These are phyloP conservation scores for Fagus crenata DNA, from an alignment of 306 rosid species.

Conservation along the genomic window DNA sequence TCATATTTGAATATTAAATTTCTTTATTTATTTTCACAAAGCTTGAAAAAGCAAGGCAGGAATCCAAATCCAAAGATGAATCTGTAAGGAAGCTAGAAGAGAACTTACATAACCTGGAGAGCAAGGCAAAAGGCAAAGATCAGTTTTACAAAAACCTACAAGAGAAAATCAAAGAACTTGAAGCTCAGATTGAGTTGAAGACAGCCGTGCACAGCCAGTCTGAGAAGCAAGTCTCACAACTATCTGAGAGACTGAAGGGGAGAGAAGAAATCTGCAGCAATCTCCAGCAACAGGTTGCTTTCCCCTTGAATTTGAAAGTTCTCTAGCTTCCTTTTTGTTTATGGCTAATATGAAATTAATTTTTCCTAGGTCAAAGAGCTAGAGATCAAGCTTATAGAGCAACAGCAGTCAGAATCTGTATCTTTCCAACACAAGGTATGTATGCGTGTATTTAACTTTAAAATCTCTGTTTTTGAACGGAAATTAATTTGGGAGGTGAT, in stretches of 20 bases:
- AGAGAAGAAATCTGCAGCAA: slow-evolving; percentile 63
- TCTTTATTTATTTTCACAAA: slow-evolving; percentile 30
- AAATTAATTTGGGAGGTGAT: background rate
- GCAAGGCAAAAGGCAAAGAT: slow-evolving; percentile 77
- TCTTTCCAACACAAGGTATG: slow-evolving; percentile 63
- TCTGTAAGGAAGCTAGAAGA: slow-evolving; percentile 72
- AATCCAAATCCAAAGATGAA: slow-evolving; percentile 74
- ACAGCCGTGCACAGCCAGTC: slow-evolving; percentile 57
- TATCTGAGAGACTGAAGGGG: slow-evolving; percentile 63
- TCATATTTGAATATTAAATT: background rate
- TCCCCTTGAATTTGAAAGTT: slow-evolving; percentile 19
- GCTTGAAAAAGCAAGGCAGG: slow-evolving; percentile 80
- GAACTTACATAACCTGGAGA: slow-evolving; percentile 65
- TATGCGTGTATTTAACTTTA: background rate
- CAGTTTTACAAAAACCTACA: slow-evolving; percentile 51
- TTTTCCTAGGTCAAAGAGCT: slow-evolving; percentile 64
- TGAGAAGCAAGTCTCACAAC: slow-evolving; percentile 67
- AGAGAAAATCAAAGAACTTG: slow-evolving; percentile 81
- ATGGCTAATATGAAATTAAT: slow-evolving; percentile 23
- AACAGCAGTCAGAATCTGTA: slow-evolving; percentile 55
- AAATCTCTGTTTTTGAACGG: background rate
- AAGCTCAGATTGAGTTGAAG: slow-evolving; percentile 70
- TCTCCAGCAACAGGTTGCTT: slow-evolving; percentile 76
- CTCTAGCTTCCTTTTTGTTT: background rate
- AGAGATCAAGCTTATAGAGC: slow-evolving; percentile 64